A percentile compares a stretch with the other conserved stretches of the same genome.
Conservation (phyloP, 768 basidiomycete genomes). For the Lentinus brumalis region DNA sequence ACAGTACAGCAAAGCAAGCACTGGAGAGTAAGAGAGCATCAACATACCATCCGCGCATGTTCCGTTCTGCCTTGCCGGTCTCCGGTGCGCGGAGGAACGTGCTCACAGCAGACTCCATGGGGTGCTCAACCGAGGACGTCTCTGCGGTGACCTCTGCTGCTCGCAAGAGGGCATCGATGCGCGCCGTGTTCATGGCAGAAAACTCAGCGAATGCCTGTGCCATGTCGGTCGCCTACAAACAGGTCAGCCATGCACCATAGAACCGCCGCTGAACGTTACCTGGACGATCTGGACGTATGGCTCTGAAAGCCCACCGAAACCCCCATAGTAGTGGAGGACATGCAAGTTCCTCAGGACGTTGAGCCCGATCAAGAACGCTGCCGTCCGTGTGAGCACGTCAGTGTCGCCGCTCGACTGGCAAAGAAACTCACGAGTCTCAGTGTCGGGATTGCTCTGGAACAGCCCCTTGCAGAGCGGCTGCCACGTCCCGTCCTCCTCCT, state of each 20-base stretch:
- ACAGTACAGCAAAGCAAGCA: neutral
- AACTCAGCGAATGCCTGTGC: neutral
- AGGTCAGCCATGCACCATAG: neutral
- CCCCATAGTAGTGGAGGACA: constrained; percentile 1
- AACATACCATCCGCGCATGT: neutral
- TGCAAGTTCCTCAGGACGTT: neutral
- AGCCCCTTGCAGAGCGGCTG: neutral
- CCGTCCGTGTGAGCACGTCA: neutral
- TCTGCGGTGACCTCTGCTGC: too few relatives aligned
- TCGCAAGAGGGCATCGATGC: neutral
- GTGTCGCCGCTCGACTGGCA: too few relatives aligned
- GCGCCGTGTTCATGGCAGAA: constrained; percentile 1
- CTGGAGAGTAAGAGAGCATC: neutral
- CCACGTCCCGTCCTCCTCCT: neutral
- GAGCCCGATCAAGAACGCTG: constrained; percentile 6
- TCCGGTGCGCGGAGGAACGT: too few relatives aligned
- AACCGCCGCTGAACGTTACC: neutral
- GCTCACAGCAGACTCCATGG: neutral
- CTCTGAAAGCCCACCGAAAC: neutral
- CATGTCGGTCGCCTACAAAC: neutral
- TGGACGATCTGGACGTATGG: neutral
- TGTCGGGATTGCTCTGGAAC: neutral
- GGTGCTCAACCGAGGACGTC: neutral
- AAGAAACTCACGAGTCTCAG: neutral
- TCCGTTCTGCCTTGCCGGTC: neutral